Conservation (phyloP, 768 basidiomycete species). For the Paxillus ammoniavirescens region DNA sequence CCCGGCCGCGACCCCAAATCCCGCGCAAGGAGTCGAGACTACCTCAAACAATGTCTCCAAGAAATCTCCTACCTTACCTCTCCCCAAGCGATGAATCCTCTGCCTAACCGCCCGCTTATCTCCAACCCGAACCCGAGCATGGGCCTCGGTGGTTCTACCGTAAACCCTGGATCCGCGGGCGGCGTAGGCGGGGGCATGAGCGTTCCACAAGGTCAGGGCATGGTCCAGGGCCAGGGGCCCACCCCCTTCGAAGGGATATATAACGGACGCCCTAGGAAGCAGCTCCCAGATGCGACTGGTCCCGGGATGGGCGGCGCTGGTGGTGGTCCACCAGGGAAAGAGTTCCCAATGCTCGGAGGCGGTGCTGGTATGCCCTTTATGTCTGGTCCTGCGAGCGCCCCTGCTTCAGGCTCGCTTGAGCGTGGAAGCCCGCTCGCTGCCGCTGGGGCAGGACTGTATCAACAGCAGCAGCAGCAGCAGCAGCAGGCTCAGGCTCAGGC, state of each 20-base stretch:
- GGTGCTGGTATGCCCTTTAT: constrained; percentile 39
- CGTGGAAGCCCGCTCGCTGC: constrained; percentile 42
- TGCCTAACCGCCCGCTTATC: constrained; percentile 79
- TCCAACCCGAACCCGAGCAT: constrained; percentile 44
- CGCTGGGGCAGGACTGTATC: constrained; percentile 38
- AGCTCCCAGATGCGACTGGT: constrained; percentile 61
- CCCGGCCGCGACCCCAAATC: constrained; percentile 93
- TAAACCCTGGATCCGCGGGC: constrained; percentile 15
- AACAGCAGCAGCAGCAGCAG: constrained; percentile 39
- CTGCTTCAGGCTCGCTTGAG: constrained; percentile 50
- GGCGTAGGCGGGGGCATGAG: constrained; percentile 11
- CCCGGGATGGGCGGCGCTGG: constrained; percentile 39
- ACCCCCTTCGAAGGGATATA: constrained; percentile 73
- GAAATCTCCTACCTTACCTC: constrained; percentile 98
- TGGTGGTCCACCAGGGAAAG: constrained; percentile 43
- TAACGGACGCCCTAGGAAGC: constrained; percentile 79
- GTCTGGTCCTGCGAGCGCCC: constrained; percentile 50
- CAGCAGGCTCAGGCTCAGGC: constrained; percentile 20
- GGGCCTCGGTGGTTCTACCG: constrained; percentile 16
- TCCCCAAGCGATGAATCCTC: constrained; percentile 94
- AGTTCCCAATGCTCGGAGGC: constrained; percentile 64
- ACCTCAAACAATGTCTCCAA: constrained; percentile 98
- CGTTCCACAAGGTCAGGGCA: constrained; percentile 15
- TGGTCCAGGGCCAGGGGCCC: constrained; percentile 21
- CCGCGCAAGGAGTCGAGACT: constrained; percentile 91